Base-by-base conservation (phyloP, 2,329 filamentous ascomycete species). In the Monilinia fructigena region DNA sequence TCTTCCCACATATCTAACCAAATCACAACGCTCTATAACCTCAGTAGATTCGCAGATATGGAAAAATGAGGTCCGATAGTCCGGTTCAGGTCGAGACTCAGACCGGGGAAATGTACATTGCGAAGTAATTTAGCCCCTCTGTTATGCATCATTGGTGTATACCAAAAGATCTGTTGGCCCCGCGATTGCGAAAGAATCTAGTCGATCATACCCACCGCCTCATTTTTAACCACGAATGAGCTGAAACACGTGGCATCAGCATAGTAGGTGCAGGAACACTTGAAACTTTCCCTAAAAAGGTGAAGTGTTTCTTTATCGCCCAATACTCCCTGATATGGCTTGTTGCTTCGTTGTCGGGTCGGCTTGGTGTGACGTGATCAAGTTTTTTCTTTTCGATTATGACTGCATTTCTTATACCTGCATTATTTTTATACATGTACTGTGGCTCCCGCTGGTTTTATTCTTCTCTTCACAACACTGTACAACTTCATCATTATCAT, bases 261-360 rank as follows among this genome's bases (percentile, higher is more conserved):
- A 60, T 10, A 65, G 35, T 53, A 59, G 55, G 45, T 65, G 59
- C 45, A 42, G 31, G 35, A 59, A 35, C 12, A 26, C 11, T 65
- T 38, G 23, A 59, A 60, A 59, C 42, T 23, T 31, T 50, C 20
- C 63, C 31, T 28, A 54, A 45, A 56, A n/a, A 23, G 53, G 48
- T 65, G 63, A 60, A 65, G 55, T 65, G 63, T 65, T 60, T 65
- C 53, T 65, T 53, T 60, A 60, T 60, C 35, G 63, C 63, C 63
- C 63, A 65, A 65, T 65, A n/a, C 55, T 53, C 54, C n/a, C 54
- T 40, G 31, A 50, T 10, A 31, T 18, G 18, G 45, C 12, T 65
- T 52, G 31, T 38, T 59, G 63, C 63, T 65, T 65, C 35, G 63
- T 52, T 65, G 63, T 65, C 55, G 58, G 45, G 28, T 38, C 20